Base-by-base conservation (phyloP, 768 basidiomycete species). In the Gautieria morchelliformis region DNA sequence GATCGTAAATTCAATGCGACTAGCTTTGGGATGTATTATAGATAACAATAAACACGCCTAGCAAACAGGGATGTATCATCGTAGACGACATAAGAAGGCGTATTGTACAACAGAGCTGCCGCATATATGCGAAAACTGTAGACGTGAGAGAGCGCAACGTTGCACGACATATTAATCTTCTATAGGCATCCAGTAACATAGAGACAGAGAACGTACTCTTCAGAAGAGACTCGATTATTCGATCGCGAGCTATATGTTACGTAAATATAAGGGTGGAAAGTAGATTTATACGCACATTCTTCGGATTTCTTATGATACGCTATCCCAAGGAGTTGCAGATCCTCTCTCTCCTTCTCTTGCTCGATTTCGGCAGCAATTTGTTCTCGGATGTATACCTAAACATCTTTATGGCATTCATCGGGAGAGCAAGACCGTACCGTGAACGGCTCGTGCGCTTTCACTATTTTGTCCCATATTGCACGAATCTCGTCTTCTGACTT, bases 261-360 rank as follows among this genome's bases (percentile, higher is more conserved):
- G 14, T 44, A 12, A 9, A 44, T 44, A 8, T n/a, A 17, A 41
- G n/a, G 9, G 8, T n/a, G 20, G 42, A 14, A 44, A 22, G 42
- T 10, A 17, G 10, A 5, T 49, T 5, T 9, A n/a, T 12, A 56
- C 46, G 20, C 24, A 56, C 55, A 17, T 47, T 48, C 55, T 47
- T 56, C 55, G 11, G 55, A 45, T 48, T 48, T 56, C 33, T 32
- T 47, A 20, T 56, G 55, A 48, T 56, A 56, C 19, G 55, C 55
- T 27, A 56, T 24, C 22, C 55, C 55, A 6, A 45, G 37, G 8
- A 56, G 32, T 33, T 56, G 55, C 20, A 49, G 44, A 12, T 46
- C 19, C 27, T 56, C 55, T 32, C 55, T 46, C n/a, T 6, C 35
- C 27, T 32, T 45, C 14, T 56, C 55, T 11, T n/a, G 15, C 33